phyloP scores from a whole-genome alignment of 768 basidiomycete species.

The Psilocybe azurescens region DNA sequence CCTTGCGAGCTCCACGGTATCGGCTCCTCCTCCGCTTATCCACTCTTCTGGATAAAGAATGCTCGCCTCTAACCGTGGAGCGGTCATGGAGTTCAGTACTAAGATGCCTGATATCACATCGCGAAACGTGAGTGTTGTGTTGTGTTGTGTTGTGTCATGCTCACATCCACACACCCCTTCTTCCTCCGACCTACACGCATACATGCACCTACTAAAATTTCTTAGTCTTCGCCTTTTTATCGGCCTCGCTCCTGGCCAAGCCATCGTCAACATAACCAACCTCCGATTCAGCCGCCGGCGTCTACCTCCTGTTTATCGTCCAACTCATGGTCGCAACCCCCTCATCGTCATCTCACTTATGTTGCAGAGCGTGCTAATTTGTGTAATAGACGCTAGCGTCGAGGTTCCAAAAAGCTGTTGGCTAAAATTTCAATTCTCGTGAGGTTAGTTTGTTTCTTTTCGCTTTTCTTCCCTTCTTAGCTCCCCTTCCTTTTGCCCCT shows the following conservation, averaged over 20 bases:
- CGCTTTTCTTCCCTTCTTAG: not conserved
- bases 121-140: conserved; percentile 80
- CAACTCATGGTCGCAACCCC: conserved; percentile 84
- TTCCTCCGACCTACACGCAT: not conserved
- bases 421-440: conserved; percentile 96
- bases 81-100: conserved; percentile 99
- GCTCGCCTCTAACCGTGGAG: conserved; percentile 97
- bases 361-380: conserved; percentile 94
- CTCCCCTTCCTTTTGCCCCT: not conserved
- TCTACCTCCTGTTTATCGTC: conserved; percentile 95
- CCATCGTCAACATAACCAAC: conserved; percentile 96
- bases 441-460: conserved; percentile 65
- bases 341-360: conserved; percentile 99
- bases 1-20: conserved; percentile 99
- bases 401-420: conserved; percentile 86
- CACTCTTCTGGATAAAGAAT: conserved; percentile 99
- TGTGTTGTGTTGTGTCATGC: no score
- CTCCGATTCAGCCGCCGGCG: conserved; percentile 91
- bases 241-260: conserved; percentile 84
- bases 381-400: conserved; percentile 93
- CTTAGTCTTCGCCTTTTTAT: conserved; percentile 87
- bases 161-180: not conserved
- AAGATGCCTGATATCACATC: conserved; percentile 97
- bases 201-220: no score
- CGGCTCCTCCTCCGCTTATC: conserved; percentile 99